Evolutionary conservation across 228 moss, liverwort and hornwort genomes (phyloP).

Genomic region (Sphagnum magellanicum): DNA sequence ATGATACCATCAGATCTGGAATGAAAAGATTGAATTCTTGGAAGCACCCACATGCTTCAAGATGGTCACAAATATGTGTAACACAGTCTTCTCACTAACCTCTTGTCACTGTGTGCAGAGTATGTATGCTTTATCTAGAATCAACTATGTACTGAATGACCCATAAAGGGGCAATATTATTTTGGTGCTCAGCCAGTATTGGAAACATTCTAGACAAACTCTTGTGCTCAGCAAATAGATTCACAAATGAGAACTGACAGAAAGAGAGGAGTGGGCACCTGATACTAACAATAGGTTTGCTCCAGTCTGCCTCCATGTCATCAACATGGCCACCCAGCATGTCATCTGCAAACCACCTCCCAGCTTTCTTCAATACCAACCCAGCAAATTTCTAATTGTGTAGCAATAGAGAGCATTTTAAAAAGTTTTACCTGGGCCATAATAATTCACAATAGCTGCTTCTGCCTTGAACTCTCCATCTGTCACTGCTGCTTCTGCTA

Average conservation of each 20-base stretch:
- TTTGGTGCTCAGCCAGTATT: too few species aligned
- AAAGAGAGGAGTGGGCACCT: conserved; percentile 25
- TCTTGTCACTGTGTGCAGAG: too few species aligned
- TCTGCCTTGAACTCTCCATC: conserved; percentile 64
- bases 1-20: too few species aligned
- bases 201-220: too few species aligned
- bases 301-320: conserved; percentile 98
- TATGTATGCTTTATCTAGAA: too few species aligned
- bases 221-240: too few species aligned
- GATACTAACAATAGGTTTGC: conserved; percentile 95
- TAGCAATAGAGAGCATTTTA: too few species aligned
- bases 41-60: not conserved
- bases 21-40: not conserved
- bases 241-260: too few species aligned
- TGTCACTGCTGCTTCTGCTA: conserved; percentile 74
- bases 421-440: conserved; percentile 67
- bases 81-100: not conserved
- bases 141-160: too few species aligned
- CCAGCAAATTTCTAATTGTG: not conserved
- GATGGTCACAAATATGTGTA: not conserved
- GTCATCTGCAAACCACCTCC: conserved; percentile 58
- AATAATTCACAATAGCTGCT: conserved; percentile 95
- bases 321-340: conserved; percentile 98
- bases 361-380: conserved; percentile 4
- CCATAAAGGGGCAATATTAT: too few species aligned